These are phyloP conservation scores for Orbilia ellipsospora DNA, from an alignment of 2,329 filamentous ascomycete genomes.

Conservation along the genomic window DNA sequence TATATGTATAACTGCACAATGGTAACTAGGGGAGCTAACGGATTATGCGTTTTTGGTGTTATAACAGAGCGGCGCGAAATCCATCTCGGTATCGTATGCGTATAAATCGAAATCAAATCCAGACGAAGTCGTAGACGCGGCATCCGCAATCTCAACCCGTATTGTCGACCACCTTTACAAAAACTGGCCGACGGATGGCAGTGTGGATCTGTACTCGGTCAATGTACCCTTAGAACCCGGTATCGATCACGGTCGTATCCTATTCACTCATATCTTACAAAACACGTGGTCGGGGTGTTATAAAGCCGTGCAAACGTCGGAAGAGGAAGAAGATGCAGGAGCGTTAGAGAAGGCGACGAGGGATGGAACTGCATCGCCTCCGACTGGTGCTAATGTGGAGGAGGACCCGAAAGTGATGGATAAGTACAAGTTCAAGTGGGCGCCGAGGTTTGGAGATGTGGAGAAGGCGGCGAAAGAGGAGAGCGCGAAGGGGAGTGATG, in stretches of 20 bases:
- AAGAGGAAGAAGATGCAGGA: slow-evolving; percentile 74
- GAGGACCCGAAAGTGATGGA: slow-evolving; percentile 70
- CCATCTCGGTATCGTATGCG: slow-evolving; percentile 88
- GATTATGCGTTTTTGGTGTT: neutral
- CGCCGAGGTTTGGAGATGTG: slow-evolving; percentile 85
- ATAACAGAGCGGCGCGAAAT: slow-evolving; percentile 69
- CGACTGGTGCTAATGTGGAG: slow-evolving; percentile 66
- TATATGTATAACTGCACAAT: neutral
- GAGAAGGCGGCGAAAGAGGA: slow-evolving; percentile 70
- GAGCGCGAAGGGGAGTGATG: slow-evolving; percentile 76
- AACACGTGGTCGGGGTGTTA: slow-evolving; percentile 93
- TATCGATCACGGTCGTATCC: slow-evolving; percentile 74
- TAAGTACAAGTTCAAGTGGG: slow-evolving; percentile 84
- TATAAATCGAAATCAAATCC: slow-evolving; percentile 90
- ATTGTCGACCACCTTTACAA: slow-evolving; percentile 81
- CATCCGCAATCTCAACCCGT: slow-evolving; percentile 77
- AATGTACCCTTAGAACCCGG: slow-evolving; percentile 87
- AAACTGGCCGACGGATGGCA: slow-evolving; percentile 75
- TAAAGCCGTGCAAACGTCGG: slow-evolving; percentile 71
- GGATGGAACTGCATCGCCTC: slow-evolving; percentile 68
- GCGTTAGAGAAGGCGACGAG: slow-evolving; percentile 80
- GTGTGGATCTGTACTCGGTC: slow-evolving; percentile 86
- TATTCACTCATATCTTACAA: slow-evolving; percentile 88
- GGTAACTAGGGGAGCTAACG: neutral
- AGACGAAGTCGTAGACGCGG: slow-evolving; percentile 79